Conservation (phyloP, 1,139 yeast species). For the Fermentozyma sake region DNA sequence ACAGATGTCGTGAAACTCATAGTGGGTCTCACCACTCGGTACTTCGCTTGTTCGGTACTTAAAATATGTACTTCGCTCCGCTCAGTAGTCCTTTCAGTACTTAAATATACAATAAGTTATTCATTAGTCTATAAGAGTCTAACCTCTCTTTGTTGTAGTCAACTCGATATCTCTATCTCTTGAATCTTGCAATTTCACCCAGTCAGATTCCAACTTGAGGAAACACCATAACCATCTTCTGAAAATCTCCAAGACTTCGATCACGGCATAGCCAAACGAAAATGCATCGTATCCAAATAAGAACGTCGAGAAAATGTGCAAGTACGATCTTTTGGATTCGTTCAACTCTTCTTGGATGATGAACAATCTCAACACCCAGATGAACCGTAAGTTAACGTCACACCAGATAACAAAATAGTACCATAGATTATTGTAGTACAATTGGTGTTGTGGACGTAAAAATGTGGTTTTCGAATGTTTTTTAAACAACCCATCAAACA, state of each 20-base stretch:
- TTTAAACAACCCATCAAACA: too few relatives aligned
- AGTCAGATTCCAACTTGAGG: conserved; percentile 78
- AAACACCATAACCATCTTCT: conserved; percentile 91
- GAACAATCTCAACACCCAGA: conserved; percentile 65
- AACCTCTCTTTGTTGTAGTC: too few relatives aligned
- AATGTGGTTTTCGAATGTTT: conserved; percentile 5
- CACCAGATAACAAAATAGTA: conserved; percentile 43
- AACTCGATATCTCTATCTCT: conserved; percentile 21
- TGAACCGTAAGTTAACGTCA: conserved; percentile 63
- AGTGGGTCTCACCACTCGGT: too few relatives aligned
- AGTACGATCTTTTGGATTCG: conserved; percentile 9
- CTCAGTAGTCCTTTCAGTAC: too few relatives aligned
- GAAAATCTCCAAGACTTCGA: conserved; percentile 69
- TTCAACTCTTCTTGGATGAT: conserved; percentile 23
- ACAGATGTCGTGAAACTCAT: too few relatives aligned
- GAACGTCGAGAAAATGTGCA: conserved; percentile 17
- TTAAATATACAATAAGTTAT: too few relatives aligned
- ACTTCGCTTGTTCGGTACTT: too few relatives aligned
- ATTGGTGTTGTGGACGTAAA: conserved; percentile 2
- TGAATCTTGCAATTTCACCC: conserved; percentile 30
- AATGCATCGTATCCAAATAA: conserved; percentile 44
- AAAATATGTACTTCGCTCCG: too few relatives aligned
- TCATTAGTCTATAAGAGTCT: too few relatives aligned
- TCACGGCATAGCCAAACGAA: conserved; percentile 54
- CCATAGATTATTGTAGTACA: conserved; percentile 1